phyloP scores from a whole-genome alignment of 495 filamentous ascomycete genomes.

The Podospora australis region DNA sequence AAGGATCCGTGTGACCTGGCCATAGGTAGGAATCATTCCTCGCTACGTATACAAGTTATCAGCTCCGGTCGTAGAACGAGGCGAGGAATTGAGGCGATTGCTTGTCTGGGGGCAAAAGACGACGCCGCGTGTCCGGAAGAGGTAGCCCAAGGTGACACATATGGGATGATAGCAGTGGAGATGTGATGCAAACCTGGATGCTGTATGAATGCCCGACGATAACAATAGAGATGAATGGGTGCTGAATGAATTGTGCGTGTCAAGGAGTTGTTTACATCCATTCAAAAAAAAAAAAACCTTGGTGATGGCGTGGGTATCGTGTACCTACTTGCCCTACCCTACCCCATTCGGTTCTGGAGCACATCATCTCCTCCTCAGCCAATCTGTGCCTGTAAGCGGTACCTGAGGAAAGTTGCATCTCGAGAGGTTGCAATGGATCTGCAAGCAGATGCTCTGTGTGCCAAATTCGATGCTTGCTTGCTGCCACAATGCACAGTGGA shows the following conservation, averaged over 20 bases:
- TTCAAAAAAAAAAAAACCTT: not conserved
- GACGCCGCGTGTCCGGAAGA: not conserved
- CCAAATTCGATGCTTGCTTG: not conserved
- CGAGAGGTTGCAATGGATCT: constrained; percentile 10
- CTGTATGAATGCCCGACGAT: no score
- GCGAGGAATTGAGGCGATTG: not conserved
- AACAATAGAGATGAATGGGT: no score
- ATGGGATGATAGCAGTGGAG: no score
- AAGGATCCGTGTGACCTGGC: not conserved
- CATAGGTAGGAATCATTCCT: no score
- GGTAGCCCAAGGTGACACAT: not conserved
- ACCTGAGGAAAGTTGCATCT: constrained; percentile 2
- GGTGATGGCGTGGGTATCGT: not conserved
- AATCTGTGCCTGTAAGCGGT: constrained; percentile 6
- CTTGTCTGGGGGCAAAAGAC: not conserved
- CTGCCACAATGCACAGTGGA: no score
- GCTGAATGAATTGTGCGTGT: no score
- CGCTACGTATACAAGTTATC: no score
- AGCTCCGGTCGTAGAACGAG: no score
- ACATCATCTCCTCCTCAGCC: not conserved
- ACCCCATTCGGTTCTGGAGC: not conserved
- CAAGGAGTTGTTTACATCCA: no score
- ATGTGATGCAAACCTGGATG: no score
- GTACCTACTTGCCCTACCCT: not conserved
- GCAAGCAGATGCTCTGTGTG: constrained; percentile 5